Evolutionary conservation across 2,329 filamentous ascomycete genomes (phyloP).

Genomic region (Mycosphaerella arachidis): DNA sequence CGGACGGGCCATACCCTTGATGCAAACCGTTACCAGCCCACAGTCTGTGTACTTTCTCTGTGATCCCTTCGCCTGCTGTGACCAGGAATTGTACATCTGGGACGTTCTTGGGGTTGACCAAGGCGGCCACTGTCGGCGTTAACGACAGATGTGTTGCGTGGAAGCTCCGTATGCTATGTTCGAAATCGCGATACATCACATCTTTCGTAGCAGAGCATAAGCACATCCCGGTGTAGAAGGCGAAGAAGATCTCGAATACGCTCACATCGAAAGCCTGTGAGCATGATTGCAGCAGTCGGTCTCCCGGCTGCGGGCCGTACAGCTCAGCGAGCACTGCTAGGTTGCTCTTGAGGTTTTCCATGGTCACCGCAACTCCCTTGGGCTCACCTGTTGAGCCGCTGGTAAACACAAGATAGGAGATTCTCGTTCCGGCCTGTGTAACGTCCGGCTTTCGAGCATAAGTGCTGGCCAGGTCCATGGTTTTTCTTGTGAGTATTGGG

Average conservation of each 20-base stretch:
- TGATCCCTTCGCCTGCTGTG: slow-evolving; percentile 76
- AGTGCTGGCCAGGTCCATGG: slow-evolving; percentile 36
- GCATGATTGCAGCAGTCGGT: slow-evolving; percentile 73
- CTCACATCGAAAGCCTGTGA: slow-evolving; percentile 84
- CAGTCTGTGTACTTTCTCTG: slow-evolving; percentile 60
- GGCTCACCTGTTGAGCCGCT: slow-evolving; percentile 77
- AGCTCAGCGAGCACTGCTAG: slow-evolving; percentile 60
- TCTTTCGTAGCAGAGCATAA: slow-evolving; percentile 73
- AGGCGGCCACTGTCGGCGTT: slow-evolving; percentile 76
- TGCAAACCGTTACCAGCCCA: slow-evolving; percentile 68
- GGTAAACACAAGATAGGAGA: slow-evolving; percentile 75
- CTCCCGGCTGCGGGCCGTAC: slow-evolving; percentile 55
- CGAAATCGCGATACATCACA: slow-evolving; percentile 67
- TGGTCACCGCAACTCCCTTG: slow-evolving; percentile 75
- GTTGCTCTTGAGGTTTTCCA: slow-evolving; percentile 71
- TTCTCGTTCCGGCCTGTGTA: slow-evolving; percentile 42
- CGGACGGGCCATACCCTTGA: slow-evolving; percentile 79
- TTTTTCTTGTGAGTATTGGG: slow-evolving; percentile 29
- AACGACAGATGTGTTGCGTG: slow-evolving; percentile 74
- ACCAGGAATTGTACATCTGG: slow-evolving; percentile 71
- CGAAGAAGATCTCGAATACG: slow-evolving; percentile 85
- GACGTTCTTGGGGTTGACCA: slow-evolving; percentile 65
- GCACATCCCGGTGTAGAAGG: slow-evolving; percentile 73
- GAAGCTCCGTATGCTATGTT: slow-evolving; percentile 59
- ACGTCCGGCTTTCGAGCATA: slow-evolving; percentile 24